These are phyloP conservation scores for Penicillium sp. DNA, from an alignment of 2,329 filamentous ascomycete genomes.

Conservation along the genomic window DNA sequence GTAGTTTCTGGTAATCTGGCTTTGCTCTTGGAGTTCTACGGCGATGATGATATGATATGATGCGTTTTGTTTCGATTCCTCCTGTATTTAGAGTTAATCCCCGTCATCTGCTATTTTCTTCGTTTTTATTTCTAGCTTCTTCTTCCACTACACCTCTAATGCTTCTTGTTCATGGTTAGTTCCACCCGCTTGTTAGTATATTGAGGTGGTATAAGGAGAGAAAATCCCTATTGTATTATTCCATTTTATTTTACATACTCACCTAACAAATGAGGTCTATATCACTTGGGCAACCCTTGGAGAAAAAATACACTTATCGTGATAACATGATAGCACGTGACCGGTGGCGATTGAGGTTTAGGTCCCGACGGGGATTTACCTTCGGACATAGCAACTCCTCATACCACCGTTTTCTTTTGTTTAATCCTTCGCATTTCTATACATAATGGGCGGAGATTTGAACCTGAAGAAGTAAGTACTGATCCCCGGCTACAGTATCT, in stretches of 20 bases:
- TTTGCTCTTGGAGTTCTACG: constrained; percentile 23
- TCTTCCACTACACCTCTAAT: not conserved
- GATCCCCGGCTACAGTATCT: not conserved
- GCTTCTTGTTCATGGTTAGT: not conserved
- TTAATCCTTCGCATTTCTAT: not conserved
- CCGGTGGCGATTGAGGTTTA: constrained; percentile 1
- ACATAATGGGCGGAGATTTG: constrained; percentile 86
- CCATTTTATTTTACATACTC: not conserved
- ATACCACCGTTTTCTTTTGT: not conserved
- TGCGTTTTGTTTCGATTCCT: constrained; percentile 15
- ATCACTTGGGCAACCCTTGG: not conserved
- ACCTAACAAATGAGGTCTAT: not conserved
- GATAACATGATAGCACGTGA: not conserved
- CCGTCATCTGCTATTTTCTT: constrained; percentile 8
- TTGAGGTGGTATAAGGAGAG: not conserved
- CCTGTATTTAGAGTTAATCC: constrained; percentile 17
- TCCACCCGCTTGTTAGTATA: not conserved
- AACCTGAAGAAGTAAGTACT: constrained; percentile 74
- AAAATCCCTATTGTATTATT: not conserved
- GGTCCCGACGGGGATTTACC: not conserved
- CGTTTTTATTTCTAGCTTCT: constrained; percentile 7
- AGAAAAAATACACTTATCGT: not conserved
- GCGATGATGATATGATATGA: constrained; percentile 26
- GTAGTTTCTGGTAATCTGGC: constrained; percentile 79
- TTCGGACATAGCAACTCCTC: not conserved